Base-by-base conservation (phyloP, 2,329 filamentous ascomycete genomes). In the Lachnellula subtilissima region DNA sequence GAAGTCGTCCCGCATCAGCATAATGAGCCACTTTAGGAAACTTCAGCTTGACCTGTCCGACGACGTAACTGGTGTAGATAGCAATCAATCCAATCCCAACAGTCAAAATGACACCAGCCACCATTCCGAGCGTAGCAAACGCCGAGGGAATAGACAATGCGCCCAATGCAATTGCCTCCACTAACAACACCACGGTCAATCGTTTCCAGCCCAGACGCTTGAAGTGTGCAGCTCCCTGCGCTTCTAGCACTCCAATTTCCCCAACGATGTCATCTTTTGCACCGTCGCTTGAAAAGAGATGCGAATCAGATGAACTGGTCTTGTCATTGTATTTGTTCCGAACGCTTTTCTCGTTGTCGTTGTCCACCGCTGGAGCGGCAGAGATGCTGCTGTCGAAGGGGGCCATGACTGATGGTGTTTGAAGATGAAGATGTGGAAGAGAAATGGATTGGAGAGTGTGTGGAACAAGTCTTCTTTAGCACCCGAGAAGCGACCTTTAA, bases 1-100 rank as follows among this genome's bases (percentile, higher is more conserved):
- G 70, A 15, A 85, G 69, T 46, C 77, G 71, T 12, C 81, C 82
- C 2, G 80, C 82, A 64, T 86, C 83, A 2, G 80, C 80, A 55
- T 67, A 67, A 35, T 67, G 63, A 22, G 60, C 56, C 6, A 68
- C 64, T 9, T 65, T 37, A 11, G 66, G 66, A 40, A 57, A 67
- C 8, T 55, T 56, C 42, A 68, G 22, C 50, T 66, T 67, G 43
- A 68, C 61, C 25, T 73, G 71, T 8, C 74, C 73, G 48, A 76
- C 66, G 1, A 75, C 59, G 48, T 74, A 71, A 55, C 70, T 71
- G 45, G 74, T 74, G 52, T 75, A 76, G 51, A 74, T 74, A 49
- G 74, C 73, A 51, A 75, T 59, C n/a, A 68, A 49, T 9, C 66
- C 66, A 45, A 67, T 42, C 0, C 61, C 62, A 22, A 67, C 35